phyloP scores from a whole-genome alignment of 768 basidiomycete genomes.

The Suillus lakei region DNA sequence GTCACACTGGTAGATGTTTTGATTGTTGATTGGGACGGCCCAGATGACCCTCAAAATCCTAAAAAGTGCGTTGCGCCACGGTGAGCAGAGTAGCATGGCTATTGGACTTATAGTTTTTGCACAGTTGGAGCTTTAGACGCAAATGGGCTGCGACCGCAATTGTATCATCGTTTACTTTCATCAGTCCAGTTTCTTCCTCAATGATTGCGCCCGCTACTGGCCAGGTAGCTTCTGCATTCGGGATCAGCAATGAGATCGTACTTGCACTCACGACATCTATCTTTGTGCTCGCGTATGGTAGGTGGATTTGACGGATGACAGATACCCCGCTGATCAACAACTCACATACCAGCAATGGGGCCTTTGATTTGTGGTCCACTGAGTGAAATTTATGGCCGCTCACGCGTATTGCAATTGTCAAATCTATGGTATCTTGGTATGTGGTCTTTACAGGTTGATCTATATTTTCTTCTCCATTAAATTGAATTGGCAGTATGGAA shows the following conservation, averaged over 20 bases:
- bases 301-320: constrained; percentile 11
- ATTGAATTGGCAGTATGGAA: constrained; percentile 54
- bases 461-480: background rate
- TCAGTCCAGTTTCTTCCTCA: constrained; percentile 70
- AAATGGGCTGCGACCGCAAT: constrained; percentile 71
- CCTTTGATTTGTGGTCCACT: constrained; percentile 58
- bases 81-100: background rate
- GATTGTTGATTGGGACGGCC: background rate
- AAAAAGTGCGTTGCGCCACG: background rate
- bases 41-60: background rate
- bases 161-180: constrained; percentile 71
- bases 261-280: constrained; percentile 66
- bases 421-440: constrained; percentile 71
- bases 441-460: constrained; percentile 3
- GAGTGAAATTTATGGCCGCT: constrained; percentile 76
- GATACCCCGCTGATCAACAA: background rate
- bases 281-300: constrained; percentile 65
- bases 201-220: constrained; percentile 71
- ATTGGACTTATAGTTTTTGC: background rate
- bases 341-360: constrained; percentile 20
- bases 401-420: constrained; percentile 59
- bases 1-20: no score
- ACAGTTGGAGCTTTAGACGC: constrained; percentile 59
- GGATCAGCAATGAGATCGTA: constrained; percentile 52
- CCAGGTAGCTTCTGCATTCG: constrained; percentile 57